Evolutionary conservation across 1,284 basidiomycete species (phyloP).

Genomic region (Phylloporus sp.): DNA sequence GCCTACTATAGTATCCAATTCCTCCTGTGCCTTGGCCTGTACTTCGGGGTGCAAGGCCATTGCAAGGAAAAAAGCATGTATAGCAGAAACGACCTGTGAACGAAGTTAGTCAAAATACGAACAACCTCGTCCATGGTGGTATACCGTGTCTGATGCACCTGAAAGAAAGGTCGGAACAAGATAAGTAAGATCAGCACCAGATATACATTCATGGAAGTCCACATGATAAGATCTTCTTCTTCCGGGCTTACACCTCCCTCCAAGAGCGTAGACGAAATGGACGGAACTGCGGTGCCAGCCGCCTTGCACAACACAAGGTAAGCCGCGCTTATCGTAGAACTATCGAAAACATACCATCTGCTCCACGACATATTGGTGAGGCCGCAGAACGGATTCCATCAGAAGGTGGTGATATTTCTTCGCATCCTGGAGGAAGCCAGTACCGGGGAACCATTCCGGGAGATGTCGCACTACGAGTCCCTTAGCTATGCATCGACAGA

Average conservation of each 20-base stretch:
- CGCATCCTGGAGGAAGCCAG: slow-evolving; percentile 47
- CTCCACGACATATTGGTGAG: slow-evolving; percentile 44
- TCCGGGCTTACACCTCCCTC: slow-evolving; percentile 20
- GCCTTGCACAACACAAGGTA: slow-evolving; percentile 33
- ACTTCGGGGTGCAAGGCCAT: slow-evolving; percentile 31
- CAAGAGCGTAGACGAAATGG: slow-evolving; percentile 37
- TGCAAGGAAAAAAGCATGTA: slow-evolving; percentile 36
- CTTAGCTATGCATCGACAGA: background rate
- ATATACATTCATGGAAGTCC: slow-evolving; percentile 16
- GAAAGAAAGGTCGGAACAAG: slow-evolving; percentile 3
- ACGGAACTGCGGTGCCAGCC: slow-evolving; percentile 41
- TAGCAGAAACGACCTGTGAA: slow-evolving; percentile 41
- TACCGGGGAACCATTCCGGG: slow-evolving; percentile 56
- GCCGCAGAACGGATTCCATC: slow-evolving; percentile 38
- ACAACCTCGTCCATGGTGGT: background rate
- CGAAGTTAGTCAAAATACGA: background rate
- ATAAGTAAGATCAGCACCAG: background rate
- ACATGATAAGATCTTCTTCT: slow-evolving; percentile 32
- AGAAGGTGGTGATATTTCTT: slow-evolving; percentile 39
- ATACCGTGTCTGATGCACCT: slow-evolving; percentile 24
- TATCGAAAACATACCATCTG: slow-evolving; percentile 40
- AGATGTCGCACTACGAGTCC: slow-evolving; percentile 41
- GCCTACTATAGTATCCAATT: slow-evolving; percentile 30
- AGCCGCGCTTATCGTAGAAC: too few species aligned
- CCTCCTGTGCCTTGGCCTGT: slow-evolving; percentile 25